A percentile compares a stretch with the other conserved stretches of the same genome.
phyloP scores from a whole-genome alignment of 176 grass and related monocot genomes.

The Oryza brachyantha region DNA sequence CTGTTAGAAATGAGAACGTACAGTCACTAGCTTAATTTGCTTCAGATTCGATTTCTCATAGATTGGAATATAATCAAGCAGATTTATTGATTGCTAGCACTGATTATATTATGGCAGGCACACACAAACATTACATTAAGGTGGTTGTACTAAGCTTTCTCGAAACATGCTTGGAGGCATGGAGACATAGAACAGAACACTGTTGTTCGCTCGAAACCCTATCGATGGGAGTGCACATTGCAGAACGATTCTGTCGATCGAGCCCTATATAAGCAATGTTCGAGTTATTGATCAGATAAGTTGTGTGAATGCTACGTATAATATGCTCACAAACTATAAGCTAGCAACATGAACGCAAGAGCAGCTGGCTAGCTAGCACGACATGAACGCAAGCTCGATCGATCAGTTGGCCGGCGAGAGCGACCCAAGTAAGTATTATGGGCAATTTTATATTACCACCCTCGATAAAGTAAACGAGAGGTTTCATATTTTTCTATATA shows the following conservation, averaged over 20 bases:
- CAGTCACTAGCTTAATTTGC: not conserved
- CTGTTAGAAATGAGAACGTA: too few relatives aligned
- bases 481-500: too few relatives aligned
- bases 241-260: not conserved
- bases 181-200: not conserved
- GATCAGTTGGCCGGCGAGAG: not conserved
- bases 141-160: not conserved
- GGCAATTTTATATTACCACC: too few relatives aligned
- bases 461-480: too few relatives aligned
- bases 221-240: not conserved
- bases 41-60: not conserved
- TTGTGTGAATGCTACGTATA: not conserved
- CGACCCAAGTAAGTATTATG: too few relatives aligned
- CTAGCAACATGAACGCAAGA: not conserved
- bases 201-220: not conserved
- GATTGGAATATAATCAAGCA: not conserved
- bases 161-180: not conserved
- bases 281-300: not conserved
- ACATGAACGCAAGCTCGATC: not conserved
- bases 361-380: not conserved
- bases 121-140: not conserved
- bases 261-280: not conserved
- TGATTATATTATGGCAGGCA: not conserved
- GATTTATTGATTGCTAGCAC: too few relatives aligned
- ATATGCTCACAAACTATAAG: not conserved